Conservation (phyloP, 805 yeast species). For the Monosporozyma siamensis region DNA sequence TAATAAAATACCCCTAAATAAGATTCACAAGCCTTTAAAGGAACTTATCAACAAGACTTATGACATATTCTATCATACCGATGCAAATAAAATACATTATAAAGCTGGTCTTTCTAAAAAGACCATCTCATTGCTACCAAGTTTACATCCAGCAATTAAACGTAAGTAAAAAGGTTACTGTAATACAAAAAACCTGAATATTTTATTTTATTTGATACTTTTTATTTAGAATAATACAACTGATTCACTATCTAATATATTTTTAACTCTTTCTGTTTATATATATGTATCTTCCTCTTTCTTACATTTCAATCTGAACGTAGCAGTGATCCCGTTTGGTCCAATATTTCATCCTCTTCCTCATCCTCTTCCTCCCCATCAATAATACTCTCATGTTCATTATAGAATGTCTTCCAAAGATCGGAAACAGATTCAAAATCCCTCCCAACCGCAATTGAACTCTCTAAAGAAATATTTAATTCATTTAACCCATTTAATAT, state of each 20-base stretch:
- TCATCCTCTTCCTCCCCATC: constrained; percentile 6
- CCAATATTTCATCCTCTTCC: constrained; percentile 1
- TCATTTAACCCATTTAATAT: constrained; percentile 56
- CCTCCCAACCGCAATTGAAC: constrained; percentile 61
- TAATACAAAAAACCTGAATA: no score
- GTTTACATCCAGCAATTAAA: constrained; percentile 9
- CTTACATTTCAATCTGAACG: neutral
- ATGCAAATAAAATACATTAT: constrained; percentile 17
- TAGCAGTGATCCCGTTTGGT: neutral
- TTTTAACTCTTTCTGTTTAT: neutral
- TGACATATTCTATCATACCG: constrained; percentile 18
- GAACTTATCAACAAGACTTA: constrained; percentile 22
- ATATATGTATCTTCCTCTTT: no score
- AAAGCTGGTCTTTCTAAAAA: constrained; percentile 23
- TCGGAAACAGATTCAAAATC: constrained; percentile 63
- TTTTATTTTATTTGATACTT: no score
- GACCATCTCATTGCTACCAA: constrained; percentile 7
- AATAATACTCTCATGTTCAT: constrained; percentile 31
- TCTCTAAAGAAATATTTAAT: constrained; percentile 57
- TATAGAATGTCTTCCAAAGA: constrained; percentile 64
- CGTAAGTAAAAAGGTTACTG: neutral
- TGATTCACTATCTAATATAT: neutral
- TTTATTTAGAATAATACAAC: no score
- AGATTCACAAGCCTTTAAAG: constrained; percentile 21
- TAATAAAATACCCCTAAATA: no score